phyloP scores from a whole-genome alignment of 139 green algal species.

The Chlorella ohadii region DNA sequence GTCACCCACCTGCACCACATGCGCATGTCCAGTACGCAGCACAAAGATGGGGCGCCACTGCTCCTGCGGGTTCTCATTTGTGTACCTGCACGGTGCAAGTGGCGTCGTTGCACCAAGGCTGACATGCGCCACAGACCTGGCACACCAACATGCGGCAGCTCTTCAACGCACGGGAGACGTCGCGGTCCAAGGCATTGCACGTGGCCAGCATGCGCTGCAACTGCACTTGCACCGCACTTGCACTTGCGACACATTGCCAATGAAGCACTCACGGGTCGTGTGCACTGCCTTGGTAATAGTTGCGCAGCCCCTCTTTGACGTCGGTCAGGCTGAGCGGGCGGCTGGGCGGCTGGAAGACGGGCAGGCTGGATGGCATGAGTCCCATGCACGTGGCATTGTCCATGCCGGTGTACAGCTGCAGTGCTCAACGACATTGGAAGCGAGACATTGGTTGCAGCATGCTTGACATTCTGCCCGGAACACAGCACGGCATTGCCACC shows the following conservation, averaged over 20 bases:
- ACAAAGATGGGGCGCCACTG: conserved; percentile 10
- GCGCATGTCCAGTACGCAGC: neutral
- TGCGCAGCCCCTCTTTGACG: neutral
- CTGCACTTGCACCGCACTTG: too few species aligned
- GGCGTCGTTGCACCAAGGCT: too few species aligned
- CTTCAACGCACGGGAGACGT: too few species aligned
- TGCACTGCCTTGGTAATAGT: neutral
- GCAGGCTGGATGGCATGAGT: neutral
- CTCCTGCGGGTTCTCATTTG: neutral
- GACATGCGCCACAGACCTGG: too few species aligned
- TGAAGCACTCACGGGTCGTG: neutral
- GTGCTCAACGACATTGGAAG: too few species aligned
- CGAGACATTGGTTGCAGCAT: too few species aligned
- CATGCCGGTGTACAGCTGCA: neutral
- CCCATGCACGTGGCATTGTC: neutral
- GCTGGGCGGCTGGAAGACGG: neutral
- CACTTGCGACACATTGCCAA: too few species aligned
- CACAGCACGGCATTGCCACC: too few species aligned
- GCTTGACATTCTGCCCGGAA: too few species aligned
- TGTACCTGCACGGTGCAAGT: neutral
- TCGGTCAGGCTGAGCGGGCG: neutral
- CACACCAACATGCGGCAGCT: too few species aligned
- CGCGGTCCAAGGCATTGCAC: too few species aligned
- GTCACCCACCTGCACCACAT: neutral
- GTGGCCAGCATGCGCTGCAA: too few species aligned